Evolutionary conservation across 768 basidiomycete genomes (phyloP), one percentile per base, ranked within the genome.

Genomic region (Amanita exitialis): DNA sequence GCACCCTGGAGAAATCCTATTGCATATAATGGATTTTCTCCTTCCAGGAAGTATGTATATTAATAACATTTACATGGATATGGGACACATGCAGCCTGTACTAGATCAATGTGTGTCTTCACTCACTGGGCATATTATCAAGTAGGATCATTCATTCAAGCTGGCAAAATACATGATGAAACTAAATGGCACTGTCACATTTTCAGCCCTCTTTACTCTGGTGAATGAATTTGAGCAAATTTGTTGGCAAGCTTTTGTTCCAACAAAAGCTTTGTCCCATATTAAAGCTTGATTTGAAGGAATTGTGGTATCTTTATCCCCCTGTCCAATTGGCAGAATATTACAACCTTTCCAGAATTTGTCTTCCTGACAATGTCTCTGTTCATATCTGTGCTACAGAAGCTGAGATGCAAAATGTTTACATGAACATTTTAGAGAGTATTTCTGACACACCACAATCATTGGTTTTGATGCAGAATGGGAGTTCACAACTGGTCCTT

Each of bases 381-480:
- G 27, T 34, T 10, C 46, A 49, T 35, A 23, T 46, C 20, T 44
- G 36, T 44, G 47, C 32, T 15, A 53, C 15, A 42, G 42, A 51
- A 9, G n/a, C n/a, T 42, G 52, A 56, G 32, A 53, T 56, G 15
- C 35, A 53, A 30, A 53, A 41, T 49, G 55, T 39, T 27, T 56
- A 47, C 38, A 23, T 25, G 4, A 39, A 16, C 25, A 43, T 53
- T 30, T 37, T 53, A 23, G 20, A 49, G 35, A 15, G 20, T 15
- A 10, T 47, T 25, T 1, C 42, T 6, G n/a, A n/a, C 25, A 46
- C n/a, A n/a, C n/a, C n/a, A 43, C 49, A 47, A 53, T 7, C 34
- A 34, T 56, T 53, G 55, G 55, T 5, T 56, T 56, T 56, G 55
- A 56, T 45, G 53, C 50, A 46, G 55, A 56, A 27, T 56, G 55